Evolutionary conservation across 2,329 filamentous ascomycete genomes (phyloP).

Genomic region (Magnaporthiopsis poae): DNA sequence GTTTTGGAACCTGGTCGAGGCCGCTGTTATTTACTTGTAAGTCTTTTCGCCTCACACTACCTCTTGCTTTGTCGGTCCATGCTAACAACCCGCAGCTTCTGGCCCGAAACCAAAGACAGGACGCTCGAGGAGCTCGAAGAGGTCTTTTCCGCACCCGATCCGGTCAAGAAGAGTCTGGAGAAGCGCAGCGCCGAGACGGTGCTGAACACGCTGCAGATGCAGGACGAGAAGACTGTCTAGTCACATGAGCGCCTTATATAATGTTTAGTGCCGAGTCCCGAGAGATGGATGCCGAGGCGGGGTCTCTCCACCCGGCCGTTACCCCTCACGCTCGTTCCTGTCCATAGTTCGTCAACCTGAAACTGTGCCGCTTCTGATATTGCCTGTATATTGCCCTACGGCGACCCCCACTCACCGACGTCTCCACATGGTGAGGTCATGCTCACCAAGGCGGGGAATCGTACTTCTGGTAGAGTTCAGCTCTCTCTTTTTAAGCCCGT

Average conservation of each 20-base stretch:
- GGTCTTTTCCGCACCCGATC: conserved; percentile 38
- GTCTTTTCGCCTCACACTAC: conserved; percentile 33
- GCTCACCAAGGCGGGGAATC: too few relatives aligned
- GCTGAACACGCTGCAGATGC: conserved; percentile 10
- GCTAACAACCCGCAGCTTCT: conserved; percentile 22
- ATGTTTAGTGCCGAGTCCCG: too few relatives aligned
- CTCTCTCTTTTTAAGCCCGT: too few relatives aligned
- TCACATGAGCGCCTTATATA: background rate
- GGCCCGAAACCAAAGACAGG: conserved; percentile 36
- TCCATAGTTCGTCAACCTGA: too few relatives aligned
- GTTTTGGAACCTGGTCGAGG: conserved; percentile 31
- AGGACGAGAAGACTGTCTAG: conserved; percentile 3
- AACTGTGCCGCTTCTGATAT: too few relatives aligned
- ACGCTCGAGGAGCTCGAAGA: conserved; percentile 45
- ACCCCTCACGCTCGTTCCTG: too few relatives aligned
- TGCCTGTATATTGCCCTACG: too few relatives aligned
- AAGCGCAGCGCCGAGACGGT: conserved; percentile 11
- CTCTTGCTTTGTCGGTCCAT: conserved; percentile 20
- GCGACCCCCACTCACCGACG: too few relatives aligned
- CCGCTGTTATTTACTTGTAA: conserved; percentile 28
- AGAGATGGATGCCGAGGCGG: too few relatives aligned
- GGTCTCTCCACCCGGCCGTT: too few relatives aligned
- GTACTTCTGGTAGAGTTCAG: too few relatives aligned
- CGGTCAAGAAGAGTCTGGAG: conserved; percentile 15
- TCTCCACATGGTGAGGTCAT: too few relatives aligned